Percentiles rank a stretch among this genome's conserved stretches.
Evolutionary conservation across 192 early-diverging fungal genomes (phyloP).

Genomic region (Mortierella alpina): DNA sequence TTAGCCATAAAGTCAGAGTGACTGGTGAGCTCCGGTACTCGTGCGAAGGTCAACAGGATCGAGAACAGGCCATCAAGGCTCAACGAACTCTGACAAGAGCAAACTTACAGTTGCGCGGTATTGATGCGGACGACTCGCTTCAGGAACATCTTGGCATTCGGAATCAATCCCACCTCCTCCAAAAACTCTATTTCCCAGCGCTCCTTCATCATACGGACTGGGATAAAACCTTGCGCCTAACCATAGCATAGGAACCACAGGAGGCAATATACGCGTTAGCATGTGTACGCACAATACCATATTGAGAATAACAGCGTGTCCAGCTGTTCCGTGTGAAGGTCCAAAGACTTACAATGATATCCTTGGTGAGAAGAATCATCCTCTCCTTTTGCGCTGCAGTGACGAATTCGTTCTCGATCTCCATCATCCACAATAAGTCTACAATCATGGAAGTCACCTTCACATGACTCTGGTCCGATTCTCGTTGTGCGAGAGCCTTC

Average conservation of each 20-base stretch:
- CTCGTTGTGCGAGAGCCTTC: background rate
- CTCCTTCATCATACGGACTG: conserved; percentile 59
- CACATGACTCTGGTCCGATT: background rate
- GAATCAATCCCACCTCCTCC: conserved; percentile 61
- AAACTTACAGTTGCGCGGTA: conserved; percentile 59
- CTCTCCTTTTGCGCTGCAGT: background rate
- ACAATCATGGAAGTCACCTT: conserved; percentile 27
- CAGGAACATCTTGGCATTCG: conserved; percentile 43
- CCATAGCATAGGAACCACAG: too few species aligned
- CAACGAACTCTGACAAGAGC: background rate
- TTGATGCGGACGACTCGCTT: conserved; percentile 65
- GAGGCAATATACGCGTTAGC: background rate
- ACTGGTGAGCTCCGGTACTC: background rate
- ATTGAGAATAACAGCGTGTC: background rate
- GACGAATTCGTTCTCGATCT: conserved; percentile 23
- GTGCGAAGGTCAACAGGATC: background rate
- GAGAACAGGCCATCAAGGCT: background rate
- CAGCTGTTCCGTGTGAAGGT: background rate
- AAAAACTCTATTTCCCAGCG: conserved; percentile 68
- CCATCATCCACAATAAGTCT: conserved; percentile 43
- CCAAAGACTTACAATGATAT: conserved; percentile 34
- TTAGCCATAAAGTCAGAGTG: background rate
- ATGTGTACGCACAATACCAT: background rate
- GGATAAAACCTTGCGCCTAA: conserved; percentile 50
- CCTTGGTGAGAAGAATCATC: conserved; percentile 13